Evolutionary conservation across 2,329 filamentous ascomycete species (phyloP), one percentile per base, ranked within the genome.

Genomic region (Botrytis pseudocinerea): DNA sequence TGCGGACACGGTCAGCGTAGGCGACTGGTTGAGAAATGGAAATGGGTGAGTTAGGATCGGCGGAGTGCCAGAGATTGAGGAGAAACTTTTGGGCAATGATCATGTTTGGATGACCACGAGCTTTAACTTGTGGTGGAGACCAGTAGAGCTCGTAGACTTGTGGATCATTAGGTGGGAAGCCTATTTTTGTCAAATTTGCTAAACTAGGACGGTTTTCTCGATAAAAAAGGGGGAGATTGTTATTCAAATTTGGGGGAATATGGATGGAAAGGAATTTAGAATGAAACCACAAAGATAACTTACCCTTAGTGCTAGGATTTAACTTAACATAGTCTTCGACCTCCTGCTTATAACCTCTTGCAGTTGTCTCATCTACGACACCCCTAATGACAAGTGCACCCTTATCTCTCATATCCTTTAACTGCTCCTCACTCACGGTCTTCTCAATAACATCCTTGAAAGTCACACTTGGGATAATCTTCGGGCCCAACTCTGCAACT

Each of bases 91-190:
- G 92, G 0, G 88, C 84, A 35, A 82, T 80, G 32, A 94, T 82
- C 75, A 94, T 82, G 74, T 89, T 88, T 0, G 89, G 87, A 78
- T 94, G 90, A 0, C 86, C 83, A n/a, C 92, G 87, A 5, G 91
- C 92, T 75, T 87, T 86, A 61, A 92, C 83, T 80, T 95, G 92
- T 1, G 90, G 84, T 1, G 85, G 85, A 0, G 91, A 91, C 92
- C 92, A 94, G 82, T 94, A 94, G 1, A 94, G 83, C 80, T 94
- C 92, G 78, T 89, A 93, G 9, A 94, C 91, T 62, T 92, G 89
- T 0, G 91, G 91, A 60, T 90, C 85, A 63, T 91, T 83, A 0
- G 86, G 81, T 0, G 91, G 92, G 75, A 93, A 94, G 3, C 89
- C 70, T 72, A 25, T 28, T 6, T 42, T n/a, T 59, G 62, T 42